Conservation (phyloP, 2,329 filamentous ascomycete genomes). For the Curvularia verruculosa region DNA sequence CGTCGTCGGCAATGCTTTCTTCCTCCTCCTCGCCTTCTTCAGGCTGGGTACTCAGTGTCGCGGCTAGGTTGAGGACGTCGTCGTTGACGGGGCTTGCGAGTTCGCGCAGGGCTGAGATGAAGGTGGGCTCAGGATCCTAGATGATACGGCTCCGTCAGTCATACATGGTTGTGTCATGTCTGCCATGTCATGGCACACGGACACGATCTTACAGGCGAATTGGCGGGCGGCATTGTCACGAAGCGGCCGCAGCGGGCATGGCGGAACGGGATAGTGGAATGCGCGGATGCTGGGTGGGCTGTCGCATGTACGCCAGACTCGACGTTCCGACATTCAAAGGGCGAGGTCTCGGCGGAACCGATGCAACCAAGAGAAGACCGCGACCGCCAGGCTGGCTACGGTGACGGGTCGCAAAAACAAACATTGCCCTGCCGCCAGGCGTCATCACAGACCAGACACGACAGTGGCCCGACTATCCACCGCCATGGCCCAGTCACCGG, state of each 20-base stretch:
- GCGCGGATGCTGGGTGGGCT: conserved; percentile 2
- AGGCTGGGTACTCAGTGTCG: conserved; percentile 54
- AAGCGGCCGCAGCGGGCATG: conserved; percentile 25
- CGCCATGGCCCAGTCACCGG: conserved; percentile 10
- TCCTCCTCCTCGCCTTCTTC: background rate
- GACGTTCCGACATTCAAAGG: conserved; percentile 14
- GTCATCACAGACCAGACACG: conserved; percentile 1
- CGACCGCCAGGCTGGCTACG: background rate
- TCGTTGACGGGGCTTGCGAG: conserved; percentile 55
- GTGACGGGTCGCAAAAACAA: conserved; percentile 13
- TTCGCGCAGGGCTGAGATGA: conserved; percentile 56
- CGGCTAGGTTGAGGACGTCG: conserved; percentile 55
- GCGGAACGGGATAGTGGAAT: conserved; percentile 9
- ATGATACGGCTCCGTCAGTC: conserved; percentile 30
- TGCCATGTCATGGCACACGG: conserved; percentile 1
- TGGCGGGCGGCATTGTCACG: conserved; percentile 45
- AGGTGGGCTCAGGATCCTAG: conserved; percentile 45
- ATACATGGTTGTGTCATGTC: conserved; percentile 4
- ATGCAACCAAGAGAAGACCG: background rate
- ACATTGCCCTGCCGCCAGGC: conserved; percentile 2
- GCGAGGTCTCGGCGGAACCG: conserved; percentile 8
- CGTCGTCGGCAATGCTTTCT: conserved; percentile 46
- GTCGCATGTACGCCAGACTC: conserved; percentile 13
- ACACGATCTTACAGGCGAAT: conserved; percentile 34
- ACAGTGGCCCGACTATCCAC: conserved; percentile 7